A percentile compares a stretch with the other conserved stretches of the same genome.
Evolutionary conservation across 2,329 filamentous ascomycete genomes (phyloP).

Genomic region (Endoconidiophora laricicola): DNA sequence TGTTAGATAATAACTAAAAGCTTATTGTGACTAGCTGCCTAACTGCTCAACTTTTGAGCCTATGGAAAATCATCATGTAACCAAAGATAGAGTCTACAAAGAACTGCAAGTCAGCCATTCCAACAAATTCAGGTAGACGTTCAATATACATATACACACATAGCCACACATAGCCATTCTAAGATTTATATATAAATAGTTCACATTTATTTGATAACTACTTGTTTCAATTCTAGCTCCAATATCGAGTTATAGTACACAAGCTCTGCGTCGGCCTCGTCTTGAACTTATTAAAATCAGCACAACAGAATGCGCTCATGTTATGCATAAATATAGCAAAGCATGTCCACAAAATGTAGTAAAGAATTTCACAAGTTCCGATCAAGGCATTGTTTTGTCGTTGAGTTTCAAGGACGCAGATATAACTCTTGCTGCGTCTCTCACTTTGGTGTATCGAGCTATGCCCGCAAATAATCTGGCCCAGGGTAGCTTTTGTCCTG

Average conservation of each 20-base stretch:
- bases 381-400: conserved; percentile 25
- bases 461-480: conserved; percentile 30
- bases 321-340: conserved; percentile 22
- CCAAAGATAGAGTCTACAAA: conserved; percentile 44
- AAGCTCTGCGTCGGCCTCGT: conserved; percentile 25
- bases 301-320: conserved; percentile 24
- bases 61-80: conserved; percentile 39
- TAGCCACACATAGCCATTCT: too few species aligned
- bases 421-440: conserved; percentile 29
- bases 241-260: conserved; percentile 31
- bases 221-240: background rate
- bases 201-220: background rate
- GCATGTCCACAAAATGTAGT: conserved; percentile 21
- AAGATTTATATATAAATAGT: too few species aligned
- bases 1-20: conserved; percentile 22
- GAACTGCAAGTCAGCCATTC: conserved; percentile 20
- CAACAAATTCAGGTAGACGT: background rate
- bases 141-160: too few species aligned
- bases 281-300: conserved; percentile 23
- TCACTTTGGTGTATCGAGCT: conserved; percentile 36
- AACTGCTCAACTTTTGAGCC: conserved; percentile 26
- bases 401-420: conserved; percentile 31
- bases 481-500: conserved; percentile 27
- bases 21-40: conserved; percentile 15
- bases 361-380: conserved; percentile 22